Evolutionary conservation across 768 basidiomycete genomes (phyloP).

Genomic region (Naganishia kalamii): DNA sequence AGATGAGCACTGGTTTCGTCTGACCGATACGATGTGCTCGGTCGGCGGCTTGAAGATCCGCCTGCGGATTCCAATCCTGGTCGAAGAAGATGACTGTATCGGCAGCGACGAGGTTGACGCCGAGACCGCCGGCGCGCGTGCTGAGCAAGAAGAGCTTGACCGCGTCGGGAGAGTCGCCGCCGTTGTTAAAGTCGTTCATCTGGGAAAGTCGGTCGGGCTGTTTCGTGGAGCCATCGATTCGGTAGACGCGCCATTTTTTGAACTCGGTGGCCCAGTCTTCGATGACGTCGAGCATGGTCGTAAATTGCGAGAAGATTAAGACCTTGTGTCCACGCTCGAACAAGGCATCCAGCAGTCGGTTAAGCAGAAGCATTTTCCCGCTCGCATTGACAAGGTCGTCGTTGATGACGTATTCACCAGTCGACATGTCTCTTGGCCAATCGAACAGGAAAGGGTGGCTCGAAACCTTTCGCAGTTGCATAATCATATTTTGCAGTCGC

Average conservation of each 20-base stretch:
- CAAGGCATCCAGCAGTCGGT: slow-evolving; percentile 74
- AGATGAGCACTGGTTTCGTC: slow-evolving; percentile 80
- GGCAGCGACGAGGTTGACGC: slow-evolving; percentile 64
- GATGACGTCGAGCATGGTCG: slow-evolving; percentile 90
- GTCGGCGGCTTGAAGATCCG: slow-evolving; percentile 93
- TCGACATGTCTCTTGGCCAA: slow-evolving; percentile 64
- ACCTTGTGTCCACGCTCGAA: slow-evolving; percentile 77
- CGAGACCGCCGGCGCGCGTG: slow-evolving; percentile 92
- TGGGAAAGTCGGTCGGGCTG: slow-evolving; percentile 75
- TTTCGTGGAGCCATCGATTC: slow-evolving; percentile 81
- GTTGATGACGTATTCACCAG: slow-evolving; percentile 61
- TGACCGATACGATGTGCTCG: slow-evolving; percentile 95
- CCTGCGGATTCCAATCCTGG: slow-evolving; percentile 84
- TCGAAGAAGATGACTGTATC: slow-evolving; percentile 87
- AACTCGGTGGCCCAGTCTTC: slow-evolving; percentile 81
- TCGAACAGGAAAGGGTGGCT: slow-evolving; percentile 88
- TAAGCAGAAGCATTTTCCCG: slow-evolving; percentile 96
- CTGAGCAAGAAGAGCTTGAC: slow-evolving; percentile 60
- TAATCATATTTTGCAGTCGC: slow-evolving; percentile 87
- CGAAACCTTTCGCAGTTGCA: slow-evolving; percentile 89
- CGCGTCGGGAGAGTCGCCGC: slow-evolving; percentile 54
- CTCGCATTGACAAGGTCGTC: slow-evolving; percentile 76
- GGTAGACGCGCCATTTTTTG: slow-evolving; percentile 76
- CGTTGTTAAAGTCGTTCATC: slow-evolving; percentile 76
- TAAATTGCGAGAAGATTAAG: slow-evolving; percentile 72